phyloP scores from a whole-genome alignment of 352 stramenopile species.

The Phytophthora boehmeriae region DNA sequence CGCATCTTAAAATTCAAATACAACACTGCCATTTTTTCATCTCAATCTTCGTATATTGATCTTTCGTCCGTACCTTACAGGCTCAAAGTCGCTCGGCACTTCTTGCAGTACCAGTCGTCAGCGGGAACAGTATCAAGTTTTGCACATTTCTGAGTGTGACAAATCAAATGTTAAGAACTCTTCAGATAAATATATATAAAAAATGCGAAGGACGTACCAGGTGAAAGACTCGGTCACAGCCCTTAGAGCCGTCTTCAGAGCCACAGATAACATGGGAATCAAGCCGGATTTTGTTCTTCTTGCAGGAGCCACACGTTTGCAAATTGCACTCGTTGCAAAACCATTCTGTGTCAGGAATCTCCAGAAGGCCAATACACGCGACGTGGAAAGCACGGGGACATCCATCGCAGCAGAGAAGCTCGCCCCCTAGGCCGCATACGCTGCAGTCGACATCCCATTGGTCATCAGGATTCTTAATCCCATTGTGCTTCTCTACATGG shows the following conservation, averaged over 20 bases:
- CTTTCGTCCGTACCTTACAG: conserved; percentile 30
- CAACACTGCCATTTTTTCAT: not conserved
- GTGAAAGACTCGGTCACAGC: conserved; percentile 89
- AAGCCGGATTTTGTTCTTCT: conserved; percentile 89
- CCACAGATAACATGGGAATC: conserved; percentile 91
- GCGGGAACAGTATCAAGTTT: conserved; percentile 77
- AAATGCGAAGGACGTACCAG: conserved; percentile 50
- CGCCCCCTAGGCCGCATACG: conserved; percentile 83
- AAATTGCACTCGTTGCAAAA: conserved; percentile 90
- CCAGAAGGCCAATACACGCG: conserved; percentile 77
- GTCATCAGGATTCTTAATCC: conserved; percentile 55
- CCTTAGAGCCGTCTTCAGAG: conserved; percentile 85
- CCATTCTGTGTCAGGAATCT: conserved; percentile 81
- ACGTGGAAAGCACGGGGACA: conserved; percentile 93
- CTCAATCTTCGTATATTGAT: conserved; percentile 29
- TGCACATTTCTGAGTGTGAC: conserved; percentile 80
- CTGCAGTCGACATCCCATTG: conserved; percentile 91
- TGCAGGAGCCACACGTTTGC: conserved; percentile 80
- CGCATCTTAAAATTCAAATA: not conserved
- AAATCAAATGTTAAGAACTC: conserved; percentile 11
- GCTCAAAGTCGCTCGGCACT: conserved; percentile 54
- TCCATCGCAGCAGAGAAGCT: conserved; percentile 91
- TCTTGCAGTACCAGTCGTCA: conserved; percentile 91
- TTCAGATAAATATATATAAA: not conserved
- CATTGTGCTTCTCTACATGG: conserved; percentile 29